Evolutionary conservation across 768 basidiomycete species (phyloP).

Genomic region (Boletus rex-veris): DNA sequence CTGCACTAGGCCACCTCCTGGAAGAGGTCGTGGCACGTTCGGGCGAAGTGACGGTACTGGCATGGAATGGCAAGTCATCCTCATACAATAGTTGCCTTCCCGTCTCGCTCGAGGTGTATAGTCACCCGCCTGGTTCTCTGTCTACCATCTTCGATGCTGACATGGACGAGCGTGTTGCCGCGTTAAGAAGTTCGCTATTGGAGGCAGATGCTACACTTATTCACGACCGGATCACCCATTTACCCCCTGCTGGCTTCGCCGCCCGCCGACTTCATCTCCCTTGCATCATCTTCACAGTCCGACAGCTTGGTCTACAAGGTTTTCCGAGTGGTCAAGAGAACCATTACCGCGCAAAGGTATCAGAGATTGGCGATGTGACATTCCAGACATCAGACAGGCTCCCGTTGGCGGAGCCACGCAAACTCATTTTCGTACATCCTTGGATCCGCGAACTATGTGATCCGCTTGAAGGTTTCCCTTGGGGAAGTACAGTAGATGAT

Average conservation of each 20-base stretch:
- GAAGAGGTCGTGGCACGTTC: constrained; percentile 12
- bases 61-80: constrained; percentile 9
- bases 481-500: not conserved
- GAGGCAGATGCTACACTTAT: too few relatives aligned
- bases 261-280: constrained; percentile 1
- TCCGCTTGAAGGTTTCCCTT: not conserved
- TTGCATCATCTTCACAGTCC: not conserved
- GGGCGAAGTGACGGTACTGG: constrained; percentile 5
- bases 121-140: not conserved
- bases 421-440: constrained; percentile 1
- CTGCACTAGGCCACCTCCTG: constrained; percentile 9
- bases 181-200: not conserved
- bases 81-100: constrained; percentile 16
- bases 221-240: too few relatives aligned
- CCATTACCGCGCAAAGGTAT: not conserved
- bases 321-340: not conserved
- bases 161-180: not conserved
- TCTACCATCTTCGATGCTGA: not conserved
- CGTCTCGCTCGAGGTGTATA: not conserved
- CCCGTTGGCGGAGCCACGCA: not conserved
- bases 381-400: too few relatives aligned
- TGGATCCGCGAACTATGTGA: constrained; percentile 6
- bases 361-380: not conserved
- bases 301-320: not conserved
- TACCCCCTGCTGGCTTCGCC: not conserved